Conservation (phyloP, 306 rosid species). For the Astragalus glycyphyllos region DNA sequence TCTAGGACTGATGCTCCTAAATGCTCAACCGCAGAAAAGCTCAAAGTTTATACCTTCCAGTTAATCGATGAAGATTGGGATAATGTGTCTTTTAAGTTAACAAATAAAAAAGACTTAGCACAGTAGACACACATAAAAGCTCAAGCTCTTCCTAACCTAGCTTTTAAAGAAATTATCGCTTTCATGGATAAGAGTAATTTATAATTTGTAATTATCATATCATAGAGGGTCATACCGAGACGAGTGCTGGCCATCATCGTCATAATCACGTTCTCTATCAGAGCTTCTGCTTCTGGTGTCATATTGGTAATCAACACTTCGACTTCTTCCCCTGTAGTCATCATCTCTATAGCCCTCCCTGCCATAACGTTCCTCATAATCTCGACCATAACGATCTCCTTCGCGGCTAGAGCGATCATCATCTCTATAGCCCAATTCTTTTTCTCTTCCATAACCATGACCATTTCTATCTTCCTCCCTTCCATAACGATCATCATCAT, state of each 20-base stretch:
- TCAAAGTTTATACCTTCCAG: constrained; percentile 3
- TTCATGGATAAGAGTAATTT: constrained; percentile 5
- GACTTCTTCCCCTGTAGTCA: constrained; percentile 86
- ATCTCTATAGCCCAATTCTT: constrained; percentile 78
- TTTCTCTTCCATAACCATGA: constrained; percentile 78
- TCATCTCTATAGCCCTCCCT: constrained; percentile 82
- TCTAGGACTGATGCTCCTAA: constrained; percentile 16
- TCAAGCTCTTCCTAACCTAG: neutral
- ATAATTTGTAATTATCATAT: constrained; percentile 1
- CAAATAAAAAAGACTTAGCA: neutral
- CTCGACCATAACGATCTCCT: constrained; percentile 85
- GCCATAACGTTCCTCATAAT: constrained; percentile 76
- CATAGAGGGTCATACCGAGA: constrained; percentile 66
- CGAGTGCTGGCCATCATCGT: constrained; percentile 88
- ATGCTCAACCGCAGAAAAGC: neutral
- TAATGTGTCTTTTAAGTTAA: neutral
- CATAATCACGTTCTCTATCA: constrained; percentile 72
- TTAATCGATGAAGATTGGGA: neutral
- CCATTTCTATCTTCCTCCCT: constrained; percentile 80
- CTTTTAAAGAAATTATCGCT: constrained; percentile 17
- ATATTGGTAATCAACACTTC: constrained; percentile 61
- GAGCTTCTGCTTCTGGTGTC: constrained; percentile 84
- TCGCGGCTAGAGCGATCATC: constrained; percentile 81
- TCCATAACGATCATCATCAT: constrained; percentile 83
- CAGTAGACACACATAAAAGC: neutral